Base-by-base conservation (phyloP, 208 protist genomes). In the Naegleria fowleri region DNA sequence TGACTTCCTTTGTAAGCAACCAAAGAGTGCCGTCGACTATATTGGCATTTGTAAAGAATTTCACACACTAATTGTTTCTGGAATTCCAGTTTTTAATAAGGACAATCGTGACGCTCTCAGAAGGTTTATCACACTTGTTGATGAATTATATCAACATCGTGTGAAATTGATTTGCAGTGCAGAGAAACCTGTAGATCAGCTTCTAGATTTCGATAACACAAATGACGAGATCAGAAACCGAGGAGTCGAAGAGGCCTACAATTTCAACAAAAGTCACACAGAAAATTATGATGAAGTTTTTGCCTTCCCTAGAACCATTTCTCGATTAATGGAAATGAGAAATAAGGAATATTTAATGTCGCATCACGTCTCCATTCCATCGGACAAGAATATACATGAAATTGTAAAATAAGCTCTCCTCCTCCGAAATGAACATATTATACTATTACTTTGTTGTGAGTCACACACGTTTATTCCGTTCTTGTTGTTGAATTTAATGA, bases 141-240 rank as follows among this genome's bases (percentile, higher is more conserved):
- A 96, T 91, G 94, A 93, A 25, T 88, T 96, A 0, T 96, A 96
- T 91, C 92, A 96, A 85, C 92, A 95, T 67, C 92, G 94, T 67
- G 93, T 93, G 5, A 94, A 94, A 40, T 67, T 94, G 3, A 90
- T 95, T 38, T 93, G 85, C 39, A 83, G 87, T 38, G 94, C 94
- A 0, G 92, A 43, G 0, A 67, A 58, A 43, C n/a, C 88, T n/a
- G 85, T 90, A 7, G n/a, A 58, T 19, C 38, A 93, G 58, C 55
- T 94, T 7, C 93, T 92, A 16, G 83, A 90, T 48, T 79, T 59
- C 29, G 79, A 40, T 22, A 43, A 39, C 33, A 83, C 92, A 59
- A 15, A 25, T 0, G 41, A n/a, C 16, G 90, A 59, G 7, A 22
- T 7, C 19, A 29, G 11, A 67, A 67, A 67, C 55, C 43, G 43